Percentiles rank a stretch among this genome's conserved stretches.
Conservation (phyloP, 129 eudicot genomes). For the Chrysanthemum seticuspe region DNA sequence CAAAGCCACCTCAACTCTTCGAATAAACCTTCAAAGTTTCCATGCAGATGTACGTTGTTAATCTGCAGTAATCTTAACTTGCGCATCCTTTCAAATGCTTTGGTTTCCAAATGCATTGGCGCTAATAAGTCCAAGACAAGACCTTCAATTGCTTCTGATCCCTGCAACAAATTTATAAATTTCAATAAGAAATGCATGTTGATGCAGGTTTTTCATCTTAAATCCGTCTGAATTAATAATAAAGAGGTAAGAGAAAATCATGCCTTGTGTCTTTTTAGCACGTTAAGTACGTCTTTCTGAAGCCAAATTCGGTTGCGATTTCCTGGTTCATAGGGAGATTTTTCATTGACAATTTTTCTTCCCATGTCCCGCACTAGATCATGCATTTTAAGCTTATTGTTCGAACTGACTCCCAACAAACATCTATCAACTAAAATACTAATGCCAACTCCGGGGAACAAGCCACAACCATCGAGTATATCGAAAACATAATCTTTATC, state of each 20-base stretch:
- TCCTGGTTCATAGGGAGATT: slow-evolving; percentile 21
- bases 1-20: slow-evolving; percentile 33
- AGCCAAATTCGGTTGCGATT: slow-evolving; percentile 36
- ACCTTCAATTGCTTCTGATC: slow-evolving; percentile 34
- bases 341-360: slow-evolving; percentile 24
- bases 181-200: background rate
- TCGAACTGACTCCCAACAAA: slow-evolving; percentile 9
- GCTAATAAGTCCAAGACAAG: slow-evolving; percentile 13
- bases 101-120: slow-evolving; percentile 12
- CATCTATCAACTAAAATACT: slow-evolving; percentile 12
- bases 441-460: slow-evolving; percentile 25
- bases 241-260: background rate
- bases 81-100: slow-evolving; percentile 21
- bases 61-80: slow-evolving; percentile 38
- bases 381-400: slow-evolving; percentile 32
- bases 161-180: slow-evolving; percentile 10
- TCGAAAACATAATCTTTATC: background rate
- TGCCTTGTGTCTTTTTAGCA: slow-evolving; percentile 26
- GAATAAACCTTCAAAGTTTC: slow-evolving; percentile 27
- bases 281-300: slow-evolving; percentile 23
- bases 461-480: slow-evolving; percentile 23
- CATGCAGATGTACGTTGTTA: slow-evolving; percentile 23
- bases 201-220: background rate
- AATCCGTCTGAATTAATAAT: background rate
- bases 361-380: slow-evolving; percentile 39